phyloP scores from a whole-genome alignment of 2,329 filamentous ascomycete species.

The Coniochaeta sp. region DNA sequence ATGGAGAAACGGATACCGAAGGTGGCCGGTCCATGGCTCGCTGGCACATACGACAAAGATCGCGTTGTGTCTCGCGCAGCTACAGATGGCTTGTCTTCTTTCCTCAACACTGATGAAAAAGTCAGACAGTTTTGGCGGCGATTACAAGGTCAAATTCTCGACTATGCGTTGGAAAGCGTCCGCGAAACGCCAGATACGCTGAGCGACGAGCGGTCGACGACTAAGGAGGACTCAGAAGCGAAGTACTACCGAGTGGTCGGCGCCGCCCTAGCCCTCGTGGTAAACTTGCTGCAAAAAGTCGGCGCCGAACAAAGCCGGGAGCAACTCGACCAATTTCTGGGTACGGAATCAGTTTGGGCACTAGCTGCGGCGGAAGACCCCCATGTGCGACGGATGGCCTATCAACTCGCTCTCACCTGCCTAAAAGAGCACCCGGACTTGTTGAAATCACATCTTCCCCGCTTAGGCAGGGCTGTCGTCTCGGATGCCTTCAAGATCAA shows the following conservation, averaged over 20 bases:
- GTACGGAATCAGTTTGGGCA: conserved; percentile 59
- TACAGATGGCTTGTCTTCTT: conserved; percentile 63
- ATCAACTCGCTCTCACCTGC: conserved; percentile 41
- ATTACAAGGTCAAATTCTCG: conserved; percentile 73
- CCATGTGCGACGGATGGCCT: conserved; percentile 41
- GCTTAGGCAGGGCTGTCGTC: conserved; percentile 54
- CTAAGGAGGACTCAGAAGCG: conserved; percentile 72
- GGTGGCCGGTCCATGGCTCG: conserved; percentile 83
- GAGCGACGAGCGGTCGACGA: conserved; percentile 83
- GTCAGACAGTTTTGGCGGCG: conserved; percentile 67
- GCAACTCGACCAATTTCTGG: conserved; percentile 60
- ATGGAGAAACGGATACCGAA: conserved; percentile 73
- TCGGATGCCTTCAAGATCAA: conserved; percentile 64
- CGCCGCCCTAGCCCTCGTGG: conserved; percentile 45
- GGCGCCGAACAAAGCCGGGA: conserved; percentile 54
- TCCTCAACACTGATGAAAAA: conserved; percentile 78
- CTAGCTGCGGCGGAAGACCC: conserved; percentile 56
- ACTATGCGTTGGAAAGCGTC: conserved; percentile 73
- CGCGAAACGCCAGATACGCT: conserved; percentile 74
- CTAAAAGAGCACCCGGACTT: conserved; percentile 38
- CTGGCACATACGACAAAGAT: conserved; percentile 82
- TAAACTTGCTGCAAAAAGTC: conserved; percentile 43
- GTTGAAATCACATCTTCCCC: conserved; percentile 39
- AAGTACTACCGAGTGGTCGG: conserved; percentile 74
- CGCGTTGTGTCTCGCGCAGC: conserved; percentile 69